These are phyloP conservation scores for Skeletonema tropicum DNA, from an alignment of 108 stramenopile genomes.

Conservation along the genomic window DNA sequence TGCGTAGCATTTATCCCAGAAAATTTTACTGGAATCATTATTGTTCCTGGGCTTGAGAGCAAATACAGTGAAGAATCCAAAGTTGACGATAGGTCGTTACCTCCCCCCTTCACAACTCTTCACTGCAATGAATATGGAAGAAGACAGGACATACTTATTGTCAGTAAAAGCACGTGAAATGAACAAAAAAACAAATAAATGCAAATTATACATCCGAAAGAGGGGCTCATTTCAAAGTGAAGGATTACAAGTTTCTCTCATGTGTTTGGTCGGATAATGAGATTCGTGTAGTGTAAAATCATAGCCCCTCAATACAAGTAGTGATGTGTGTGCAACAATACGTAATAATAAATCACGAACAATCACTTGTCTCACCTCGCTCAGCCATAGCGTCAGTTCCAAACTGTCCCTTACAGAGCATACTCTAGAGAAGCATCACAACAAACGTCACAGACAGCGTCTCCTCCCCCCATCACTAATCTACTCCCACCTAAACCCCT, in stretches of 20 bases:
- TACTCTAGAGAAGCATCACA: no score
- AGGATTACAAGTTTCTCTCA: slow-evolving; percentile 5
- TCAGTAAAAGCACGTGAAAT: background rate
- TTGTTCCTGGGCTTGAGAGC: no score
- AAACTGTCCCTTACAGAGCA: background rate
- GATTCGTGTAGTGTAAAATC: slow-evolving; percentile 7
- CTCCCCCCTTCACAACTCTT: no score
- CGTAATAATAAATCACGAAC: background rate
- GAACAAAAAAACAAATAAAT: background rate
- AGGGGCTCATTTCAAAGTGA: slow-evolving; percentile 6
- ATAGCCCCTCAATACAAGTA: background rate
- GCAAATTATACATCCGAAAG: background rate
- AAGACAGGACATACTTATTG: no score
- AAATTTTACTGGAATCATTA: no score
- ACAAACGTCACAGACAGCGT: background rate
- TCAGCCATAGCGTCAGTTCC: background rate
- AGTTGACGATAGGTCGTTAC: no score
- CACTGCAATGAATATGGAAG: no score
- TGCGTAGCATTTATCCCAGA: no score
- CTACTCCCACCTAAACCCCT: background rate
- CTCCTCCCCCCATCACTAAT: no score
- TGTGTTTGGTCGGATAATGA: background rate
- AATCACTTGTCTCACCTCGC: background rate
- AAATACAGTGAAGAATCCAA: no score
- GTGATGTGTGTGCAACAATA: background rate